These are phyloP conservation scores for Populus hybrid DNA, from an alignment of 441 rosid species.

Conservation along the genomic window DNA sequence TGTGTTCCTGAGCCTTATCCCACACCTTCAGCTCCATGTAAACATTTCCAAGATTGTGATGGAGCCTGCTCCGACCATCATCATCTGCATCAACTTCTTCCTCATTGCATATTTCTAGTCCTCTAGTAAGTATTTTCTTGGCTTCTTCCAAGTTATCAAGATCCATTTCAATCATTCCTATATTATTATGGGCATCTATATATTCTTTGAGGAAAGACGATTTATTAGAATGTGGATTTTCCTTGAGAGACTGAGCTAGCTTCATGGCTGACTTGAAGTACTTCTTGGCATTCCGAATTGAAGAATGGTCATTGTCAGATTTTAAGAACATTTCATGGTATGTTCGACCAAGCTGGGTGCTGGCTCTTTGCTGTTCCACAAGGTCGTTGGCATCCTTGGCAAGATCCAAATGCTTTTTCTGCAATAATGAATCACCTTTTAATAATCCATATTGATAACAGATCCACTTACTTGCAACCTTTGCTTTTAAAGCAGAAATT, in stretches of 20 bases:
- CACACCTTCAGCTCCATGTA: conserved; percentile 70
- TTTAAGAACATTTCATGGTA: conserved; percentile 68
- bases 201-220: conserved; percentile 81
- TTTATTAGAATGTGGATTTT: conserved; percentile 49
- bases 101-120: conserved; percentile 80
- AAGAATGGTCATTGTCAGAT: conserved; percentile 63
- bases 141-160: conserved; percentile 85
- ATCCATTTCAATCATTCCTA: conserved; percentile 90
- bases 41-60: conserved; percentile 88
- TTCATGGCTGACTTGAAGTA: conserved; percentile 82
- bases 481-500: neutral
- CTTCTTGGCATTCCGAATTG: conserved; percentile 77
- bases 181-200: conserved; percentile 85
- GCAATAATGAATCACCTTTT: conserved; percentile 15
- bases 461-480: neutral
- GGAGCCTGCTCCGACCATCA: conserved; percentile 85
- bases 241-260: conserved; percentile 64
- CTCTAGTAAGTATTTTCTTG: conserved; percentile 46
- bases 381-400: conserved; percentile 67
- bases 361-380: conserved; percentile 92
- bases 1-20: conserved; percentile 70
- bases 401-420: conserved; percentile 90
- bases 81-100: conserved; percentile 77
- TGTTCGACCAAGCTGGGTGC: conserved; percentile 94
- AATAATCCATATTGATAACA: neutral